phyloP scores from a whole-genome alignment of 108 stramenopile species.

The Pseudonitzschia multistriata region DNA sequence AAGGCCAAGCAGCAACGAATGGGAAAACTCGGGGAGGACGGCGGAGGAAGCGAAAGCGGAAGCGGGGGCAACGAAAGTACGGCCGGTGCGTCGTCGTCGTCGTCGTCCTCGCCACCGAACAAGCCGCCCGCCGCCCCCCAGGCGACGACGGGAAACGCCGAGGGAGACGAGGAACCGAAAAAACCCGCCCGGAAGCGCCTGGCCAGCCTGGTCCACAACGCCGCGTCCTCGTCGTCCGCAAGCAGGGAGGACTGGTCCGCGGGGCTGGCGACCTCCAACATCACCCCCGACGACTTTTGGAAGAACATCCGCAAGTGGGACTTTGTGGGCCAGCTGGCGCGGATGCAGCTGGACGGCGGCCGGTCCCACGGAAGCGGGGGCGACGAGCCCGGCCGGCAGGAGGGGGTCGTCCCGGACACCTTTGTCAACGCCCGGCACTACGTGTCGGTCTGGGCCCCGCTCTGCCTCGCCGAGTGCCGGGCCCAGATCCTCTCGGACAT shows the following conservation, averaged over 20 bases:
- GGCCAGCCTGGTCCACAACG: constrained; percentile 19
- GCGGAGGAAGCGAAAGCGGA: constrained; percentile 5
- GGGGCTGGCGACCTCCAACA: constrained; percentile 16
- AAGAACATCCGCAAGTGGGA: constrained; percentile 80
- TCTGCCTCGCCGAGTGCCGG: constrained; percentile 66
- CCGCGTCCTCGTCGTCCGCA: background rate
- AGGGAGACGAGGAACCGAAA: background rate
- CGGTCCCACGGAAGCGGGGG: background rate
- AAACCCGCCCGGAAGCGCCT: constrained; percentile 15
- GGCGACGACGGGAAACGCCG: too few relatives aligned
- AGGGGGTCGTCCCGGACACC: constrained; percentile 59
- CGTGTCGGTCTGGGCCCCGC: constrained; percentile 74
- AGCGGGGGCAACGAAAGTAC: background rate
- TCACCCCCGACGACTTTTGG: constrained; percentile 74
- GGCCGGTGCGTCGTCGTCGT: background rate
- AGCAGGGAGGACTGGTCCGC: constrained; percentile 15
- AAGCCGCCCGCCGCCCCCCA: too few relatives aligned
- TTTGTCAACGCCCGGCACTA: constrained; percentile 75
- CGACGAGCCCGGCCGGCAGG: background rate
- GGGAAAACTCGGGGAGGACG: background rate
- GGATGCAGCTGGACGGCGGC: constrained; percentile 8
- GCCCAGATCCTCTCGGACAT: constrained; percentile 74
- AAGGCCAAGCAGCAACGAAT: constrained; percentile 7
- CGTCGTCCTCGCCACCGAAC: background rate
- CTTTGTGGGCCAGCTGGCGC: constrained; percentile 58